Percentiles rank a stretch among this genome's conserved stretches.
These are phyloP conservation scores for Quercus phellos DNA, from an alignment of 331 rosid species.

Conservation along the genomic window DNA sequence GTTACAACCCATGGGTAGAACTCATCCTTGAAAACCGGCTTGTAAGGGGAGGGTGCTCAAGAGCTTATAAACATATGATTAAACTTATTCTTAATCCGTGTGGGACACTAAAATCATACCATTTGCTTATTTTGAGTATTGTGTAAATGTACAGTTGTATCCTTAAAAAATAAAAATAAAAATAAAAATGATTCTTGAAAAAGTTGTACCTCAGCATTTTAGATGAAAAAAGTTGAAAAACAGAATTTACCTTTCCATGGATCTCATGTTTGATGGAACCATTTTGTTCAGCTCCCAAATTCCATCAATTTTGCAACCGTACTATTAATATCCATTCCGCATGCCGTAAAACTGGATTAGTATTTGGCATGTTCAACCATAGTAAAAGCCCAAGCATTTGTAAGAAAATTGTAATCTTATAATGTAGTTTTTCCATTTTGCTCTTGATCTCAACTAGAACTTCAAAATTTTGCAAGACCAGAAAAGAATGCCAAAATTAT, in stretches of 20 bases:
- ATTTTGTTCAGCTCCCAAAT: constrained; percentile 68
- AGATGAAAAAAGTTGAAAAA: too few relatives aligned
- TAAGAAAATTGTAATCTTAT: neutral
- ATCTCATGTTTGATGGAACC: constrained; percentile 65
- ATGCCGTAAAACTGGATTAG: constrained; percentile 33
- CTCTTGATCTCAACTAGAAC: neutral
- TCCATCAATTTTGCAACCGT: constrained; percentile 47
- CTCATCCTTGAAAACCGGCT: too few relatives aligned
- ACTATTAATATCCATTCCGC: constrained; percentile 51
- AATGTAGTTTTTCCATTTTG: neutral
- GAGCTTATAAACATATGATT: too few relatives aligned
- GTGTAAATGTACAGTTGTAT: too few relatives aligned
- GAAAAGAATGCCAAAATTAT: neutral
- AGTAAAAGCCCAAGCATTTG: constrained; percentile 1
- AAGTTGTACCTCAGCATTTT: too few relatives aligned
- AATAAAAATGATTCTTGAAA: too few relatives aligned
- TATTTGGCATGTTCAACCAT: constrained; percentile 9
- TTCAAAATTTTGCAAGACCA: neutral
- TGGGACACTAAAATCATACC: too few relatives aligned
- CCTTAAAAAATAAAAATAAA: too few relatives aligned
- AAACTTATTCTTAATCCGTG: too few relatives aligned
- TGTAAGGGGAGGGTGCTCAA: too few relatives aligned
- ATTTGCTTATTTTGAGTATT: too few relatives aligned
- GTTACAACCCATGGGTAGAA: too few relatives aligned
- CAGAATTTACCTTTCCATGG: constrained; percentile 46